Conservation (phyloP, 495 filamentous ascomycete species). For the Penicillium canariense region DNA sequence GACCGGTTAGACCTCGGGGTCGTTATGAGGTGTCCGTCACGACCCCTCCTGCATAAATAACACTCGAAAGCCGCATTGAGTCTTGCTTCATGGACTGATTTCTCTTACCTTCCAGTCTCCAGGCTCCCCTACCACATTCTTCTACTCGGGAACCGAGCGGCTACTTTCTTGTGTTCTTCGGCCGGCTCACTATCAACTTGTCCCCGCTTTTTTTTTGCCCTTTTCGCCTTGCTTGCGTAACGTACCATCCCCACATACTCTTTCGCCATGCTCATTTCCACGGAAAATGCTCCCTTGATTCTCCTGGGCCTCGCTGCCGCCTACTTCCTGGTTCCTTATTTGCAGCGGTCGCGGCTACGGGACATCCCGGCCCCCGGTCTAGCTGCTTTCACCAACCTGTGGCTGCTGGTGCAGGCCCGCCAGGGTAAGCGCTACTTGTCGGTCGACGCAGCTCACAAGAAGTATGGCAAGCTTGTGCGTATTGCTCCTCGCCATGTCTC, state of each 20-base stretch:
- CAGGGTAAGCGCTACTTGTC: constrained; percentile 63
- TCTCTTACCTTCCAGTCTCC: not conserved
- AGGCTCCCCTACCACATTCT: not conserved
- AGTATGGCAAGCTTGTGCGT: constrained; percentile 59
- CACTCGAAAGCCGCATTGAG: not conserved
- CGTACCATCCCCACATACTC: not conserved
- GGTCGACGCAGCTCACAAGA: constrained; percentile 73
- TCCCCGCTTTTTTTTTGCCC: not conserved
- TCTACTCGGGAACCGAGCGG: not conserved
- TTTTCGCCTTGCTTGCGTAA: not conserved
- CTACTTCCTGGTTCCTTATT: constrained; percentile 70
- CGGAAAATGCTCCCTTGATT: constrained; percentile 58
- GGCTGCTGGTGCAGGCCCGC: constrained; percentile 69
- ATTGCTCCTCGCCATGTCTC: constrained; percentile 60
- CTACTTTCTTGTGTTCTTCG: not conserved
- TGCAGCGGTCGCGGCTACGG: constrained; percentile 61
- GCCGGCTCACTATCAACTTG: not conserved
- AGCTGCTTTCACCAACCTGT: constrained; percentile 72
- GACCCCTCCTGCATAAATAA: constrained; percentile 13
- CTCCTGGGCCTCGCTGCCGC: constrained; percentile 50
- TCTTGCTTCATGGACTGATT: constrained; percentile 5
- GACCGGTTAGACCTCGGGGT: constrained; percentile 33
- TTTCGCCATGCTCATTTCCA: constrained; percentile 39
- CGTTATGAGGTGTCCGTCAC: not conserved
- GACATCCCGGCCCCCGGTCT: constrained; percentile 65